phyloP scores from a whole-genome alignment of 208 protist species.

The Leishmania turanica region DNA sequence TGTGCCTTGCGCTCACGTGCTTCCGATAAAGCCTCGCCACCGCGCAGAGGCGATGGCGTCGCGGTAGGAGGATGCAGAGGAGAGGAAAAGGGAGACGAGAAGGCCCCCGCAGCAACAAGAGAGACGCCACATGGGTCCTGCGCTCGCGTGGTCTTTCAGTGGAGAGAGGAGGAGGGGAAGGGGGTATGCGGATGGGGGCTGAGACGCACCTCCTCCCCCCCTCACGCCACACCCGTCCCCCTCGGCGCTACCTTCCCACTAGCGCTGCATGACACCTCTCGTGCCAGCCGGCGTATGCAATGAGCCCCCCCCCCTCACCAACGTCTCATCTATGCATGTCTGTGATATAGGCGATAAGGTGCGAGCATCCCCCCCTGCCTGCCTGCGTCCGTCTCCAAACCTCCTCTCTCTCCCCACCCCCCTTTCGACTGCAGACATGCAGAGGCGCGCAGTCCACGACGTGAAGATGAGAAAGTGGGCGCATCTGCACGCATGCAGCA shows the following conservation, averaged over 20 bases:
- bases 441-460: background rate
- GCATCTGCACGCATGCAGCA: background rate
- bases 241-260: background rate
- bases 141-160: background rate
- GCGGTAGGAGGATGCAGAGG: background rate
- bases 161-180: background rate
- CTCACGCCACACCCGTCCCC: too few species aligned
- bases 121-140: background rate
- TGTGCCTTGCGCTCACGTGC: background rate
- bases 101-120: background rate
- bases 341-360: background rate
- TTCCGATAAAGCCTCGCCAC: background rate
- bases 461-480: background rate
- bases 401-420: background rate
- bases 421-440: background rate
- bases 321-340: background rate
- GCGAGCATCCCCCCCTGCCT: background rate
- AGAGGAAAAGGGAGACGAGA: background rate
- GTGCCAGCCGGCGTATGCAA: background rate
- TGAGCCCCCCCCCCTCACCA: background rate
- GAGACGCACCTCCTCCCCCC: background rate
- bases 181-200: background rate
- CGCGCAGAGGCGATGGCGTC: background rate
- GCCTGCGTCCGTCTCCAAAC: background rate
- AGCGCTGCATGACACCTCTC: background rate